phyloP scores from a whole-genome alignment of 176 grass and related monocot genomes.

The Stipa capillata region DNA sequence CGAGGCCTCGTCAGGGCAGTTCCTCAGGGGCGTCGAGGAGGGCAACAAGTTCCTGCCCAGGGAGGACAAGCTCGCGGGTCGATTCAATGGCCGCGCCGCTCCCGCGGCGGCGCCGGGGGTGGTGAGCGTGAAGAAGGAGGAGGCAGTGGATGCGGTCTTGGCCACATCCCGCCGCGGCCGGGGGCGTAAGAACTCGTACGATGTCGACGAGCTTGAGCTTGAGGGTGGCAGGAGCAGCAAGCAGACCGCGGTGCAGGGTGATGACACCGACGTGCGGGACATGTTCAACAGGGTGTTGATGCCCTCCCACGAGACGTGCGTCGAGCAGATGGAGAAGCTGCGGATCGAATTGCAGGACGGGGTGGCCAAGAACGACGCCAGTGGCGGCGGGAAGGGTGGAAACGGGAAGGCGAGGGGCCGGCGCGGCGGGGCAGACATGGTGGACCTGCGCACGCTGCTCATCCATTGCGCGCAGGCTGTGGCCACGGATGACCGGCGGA shows the following conservation, averaged over 20 bases:
- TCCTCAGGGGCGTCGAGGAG: conserved; percentile 25
- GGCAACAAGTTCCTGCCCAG: conserved; percentile 40
- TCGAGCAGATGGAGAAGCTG: conserved; percentile 30
- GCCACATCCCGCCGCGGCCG: neutral
- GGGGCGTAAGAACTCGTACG: conserved; percentile 51
- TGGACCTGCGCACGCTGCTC: conserved; percentile 79
- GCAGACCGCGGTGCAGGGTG: conserved; percentile 36
- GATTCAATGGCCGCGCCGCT: conserved; percentile 5
- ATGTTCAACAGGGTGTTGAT: conserved; percentile 53
- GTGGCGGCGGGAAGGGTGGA: neutral
- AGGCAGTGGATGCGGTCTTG: neutral
- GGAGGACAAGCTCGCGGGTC: neutral
- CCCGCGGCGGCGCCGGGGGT: neutral
- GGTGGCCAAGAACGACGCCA: conserved; percentile 8
- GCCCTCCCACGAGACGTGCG: conserved; percentile 14
- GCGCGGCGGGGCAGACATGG: conserved; percentile 38
- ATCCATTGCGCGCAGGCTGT: conserved; percentile 79
- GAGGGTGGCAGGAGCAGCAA: conserved; percentile 61
- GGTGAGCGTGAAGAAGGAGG: conserved; percentile 36
- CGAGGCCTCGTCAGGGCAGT: neutral
- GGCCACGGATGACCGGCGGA: conserved; percentile 54
- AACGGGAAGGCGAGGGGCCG: conserved; percentile 30
- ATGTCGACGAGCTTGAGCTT: conserved; percentile 29
- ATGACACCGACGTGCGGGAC: conserved; percentile 35
- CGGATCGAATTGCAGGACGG: conserved; percentile 45